Evolutionary conservation across 768 basidiomycete species (phyloP).

Genomic region (Leccinum subgranulosum): DNA sequence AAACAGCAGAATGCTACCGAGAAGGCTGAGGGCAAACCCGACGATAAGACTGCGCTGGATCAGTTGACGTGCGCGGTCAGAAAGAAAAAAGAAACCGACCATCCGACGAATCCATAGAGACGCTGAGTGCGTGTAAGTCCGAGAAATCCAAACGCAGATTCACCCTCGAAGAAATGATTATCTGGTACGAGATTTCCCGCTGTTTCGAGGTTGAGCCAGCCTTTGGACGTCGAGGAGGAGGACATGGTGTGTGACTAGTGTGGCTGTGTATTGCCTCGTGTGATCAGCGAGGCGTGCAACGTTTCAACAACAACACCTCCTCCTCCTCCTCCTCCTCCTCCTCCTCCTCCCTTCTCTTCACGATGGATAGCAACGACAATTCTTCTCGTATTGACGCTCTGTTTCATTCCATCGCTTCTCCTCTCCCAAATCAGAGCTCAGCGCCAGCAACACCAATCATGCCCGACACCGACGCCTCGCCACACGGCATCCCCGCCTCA

Average conservation of each 20-base stretch:
- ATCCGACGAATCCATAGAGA: conserved; percentile 82
- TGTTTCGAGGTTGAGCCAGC: conserved; percentile 85
- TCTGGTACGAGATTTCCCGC: conserved; percentile 64
- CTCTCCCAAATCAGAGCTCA: neutral
- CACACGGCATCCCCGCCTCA: conserved; percentile 33
- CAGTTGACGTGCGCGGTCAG: neutral
- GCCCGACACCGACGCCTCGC: conserved; percentile 37
- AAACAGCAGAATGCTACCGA: conserved; percentile 78
- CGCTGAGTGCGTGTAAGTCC: conserved; percentile 76
- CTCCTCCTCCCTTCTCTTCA: neutral
- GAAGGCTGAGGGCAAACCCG: conserved; percentile 77
- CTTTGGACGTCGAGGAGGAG: conserved; percentile 45
- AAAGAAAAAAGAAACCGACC: conserved; percentile 44
- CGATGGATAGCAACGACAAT: neutral
- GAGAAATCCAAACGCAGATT: conserved; percentile 81
- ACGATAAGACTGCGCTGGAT: conserved; percentile 51
- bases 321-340: too few species aligned
- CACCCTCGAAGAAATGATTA: conserved; percentile 82
- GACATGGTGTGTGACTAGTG: neutral
- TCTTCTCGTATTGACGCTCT: neutral
- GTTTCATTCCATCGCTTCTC: neutral
- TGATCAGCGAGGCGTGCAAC: conserved; percentile 25
- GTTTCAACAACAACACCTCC: neutral
- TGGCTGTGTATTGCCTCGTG: conserved; percentile 27
- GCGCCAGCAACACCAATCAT: neutral